Conservation (phyloP, 352 stramenopile species). For the Phytophthora uliginosa region DNA sequence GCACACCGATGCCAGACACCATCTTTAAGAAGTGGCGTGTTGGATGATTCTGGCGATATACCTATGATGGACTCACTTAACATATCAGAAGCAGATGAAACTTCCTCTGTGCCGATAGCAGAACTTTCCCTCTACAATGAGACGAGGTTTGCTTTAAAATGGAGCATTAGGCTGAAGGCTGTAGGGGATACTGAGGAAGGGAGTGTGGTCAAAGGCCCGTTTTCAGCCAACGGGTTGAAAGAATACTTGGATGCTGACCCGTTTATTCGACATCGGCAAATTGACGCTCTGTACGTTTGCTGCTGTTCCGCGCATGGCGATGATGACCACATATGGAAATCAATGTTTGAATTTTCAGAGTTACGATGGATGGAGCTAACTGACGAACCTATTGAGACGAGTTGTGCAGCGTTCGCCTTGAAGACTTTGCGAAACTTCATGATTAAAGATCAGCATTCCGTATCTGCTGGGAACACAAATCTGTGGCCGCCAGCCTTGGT, state of each 20-base stretch:
- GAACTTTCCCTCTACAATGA: constrained; percentile 70
- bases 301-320: constrained; percentile 65
- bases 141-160: constrained; percentile 73
- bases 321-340: constrained; percentile 64
- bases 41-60: constrained; percentile 57
- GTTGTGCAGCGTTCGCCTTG: constrained; percentile 58
- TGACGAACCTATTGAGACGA: constrained; percentile 65
- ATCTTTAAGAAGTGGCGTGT: constrained; percentile 17
- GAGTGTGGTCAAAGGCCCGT: constrained; percentile 47
- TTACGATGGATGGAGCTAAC: constrained; percentile 87
- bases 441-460: constrained; percentile 53
- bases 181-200: constrained; percentile 29
- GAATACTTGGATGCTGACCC: constrained; percentile 62
- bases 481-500: constrained; percentile 68
- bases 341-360: constrained; percentile 72
- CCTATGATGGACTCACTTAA: constrained; percentile 75
- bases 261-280: constrained; percentile 40
- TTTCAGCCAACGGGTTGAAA: constrained; percentile 66
- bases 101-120: constrained; percentile 73
- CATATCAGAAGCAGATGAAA: constrained; percentile 48
- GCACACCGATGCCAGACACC: constrained; percentile 48
- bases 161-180: constrained; percentile 59
- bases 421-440: constrained; percentile 75
- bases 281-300: constrained; percentile 61
- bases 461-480: constrained; percentile 30